These are phyloP conservation scores for Dipteronia sinensis DNA, from an alignment of 345 rosid species.

Conservation along the genomic window DNA sequence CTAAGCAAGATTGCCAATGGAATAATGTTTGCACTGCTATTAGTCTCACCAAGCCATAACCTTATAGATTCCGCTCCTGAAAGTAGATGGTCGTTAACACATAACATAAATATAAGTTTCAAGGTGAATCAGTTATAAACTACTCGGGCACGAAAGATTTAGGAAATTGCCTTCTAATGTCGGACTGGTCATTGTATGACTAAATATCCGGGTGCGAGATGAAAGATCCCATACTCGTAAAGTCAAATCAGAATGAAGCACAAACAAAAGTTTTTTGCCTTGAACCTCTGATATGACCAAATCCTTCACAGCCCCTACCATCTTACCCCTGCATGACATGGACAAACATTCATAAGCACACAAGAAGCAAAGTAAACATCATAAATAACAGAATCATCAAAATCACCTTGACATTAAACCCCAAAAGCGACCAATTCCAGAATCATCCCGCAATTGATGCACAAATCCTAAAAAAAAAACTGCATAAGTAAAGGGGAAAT, in stretches of 20 bases:
- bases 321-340: constrained; percentile 60
- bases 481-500: constrained; percentile 12
- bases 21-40: constrained; percentile 40
- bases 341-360: background rate
- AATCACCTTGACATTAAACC: constrained; percentile 79
- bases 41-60: constrained; percentile 75
- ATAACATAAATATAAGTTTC: constrained; percentile 8
- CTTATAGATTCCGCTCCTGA: constrained; percentile 56
- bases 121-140: background rate
- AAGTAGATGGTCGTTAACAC: constrained; percentile 24
- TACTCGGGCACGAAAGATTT: background rate
- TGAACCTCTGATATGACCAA: constrained; percentile 50
- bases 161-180: constrained; percentile 58
- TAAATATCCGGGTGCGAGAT: constrained; percentile 50
- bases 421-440: constrained; percentile 79
- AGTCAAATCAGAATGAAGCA: constrained; percentile 74
- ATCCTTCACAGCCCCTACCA: constrained; percentile 65
- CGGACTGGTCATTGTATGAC: constrained; percentile 50
- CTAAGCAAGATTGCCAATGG: constrained; percentile 72
- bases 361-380: no score
- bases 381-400: no score
- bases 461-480: constrained; percentile 48
- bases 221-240: constrained; percentile 75
- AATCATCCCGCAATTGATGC: constrained; percentile 75
- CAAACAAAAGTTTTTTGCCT: constrained; percentile 51